A percentile compares a stretch with the other conserved stretches of the same genome.
Conservation (phyloP, 768 basidiomycete genomes). For the Hericium rajendrae region DNA sequence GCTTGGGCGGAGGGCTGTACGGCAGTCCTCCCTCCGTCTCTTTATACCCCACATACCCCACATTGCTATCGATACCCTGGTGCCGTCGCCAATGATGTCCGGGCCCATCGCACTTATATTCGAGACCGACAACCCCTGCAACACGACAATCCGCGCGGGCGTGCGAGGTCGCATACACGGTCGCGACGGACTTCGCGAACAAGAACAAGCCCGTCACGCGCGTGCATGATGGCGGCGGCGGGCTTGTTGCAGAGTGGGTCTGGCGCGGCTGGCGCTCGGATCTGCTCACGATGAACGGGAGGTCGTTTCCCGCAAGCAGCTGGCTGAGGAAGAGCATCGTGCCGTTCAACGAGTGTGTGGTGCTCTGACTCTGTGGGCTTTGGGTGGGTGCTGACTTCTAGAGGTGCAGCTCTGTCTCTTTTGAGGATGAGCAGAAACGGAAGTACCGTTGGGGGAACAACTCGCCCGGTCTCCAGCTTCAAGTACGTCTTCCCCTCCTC, state of each 20-base stretch:
- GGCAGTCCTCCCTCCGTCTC: too few relatives aligned
- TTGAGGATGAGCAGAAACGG: constrained; percentile 5
- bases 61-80: neutral
- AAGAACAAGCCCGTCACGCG: constrained; percentile 6
- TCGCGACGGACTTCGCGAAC: constrained; percentile 8
- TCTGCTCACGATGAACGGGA: constrained; percentile 10
- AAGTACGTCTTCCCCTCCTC: neutral
- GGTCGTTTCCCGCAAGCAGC: constrained; percentile 4
- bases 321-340: constrained; percentile 14
- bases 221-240: constrained; percentile 5
- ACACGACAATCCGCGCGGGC: constrained; percentile 10
- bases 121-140: constrained; percentile 13
- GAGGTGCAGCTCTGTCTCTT: constrained; percentile 6
- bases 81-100: neutral
- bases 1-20: too few relatives aligned
- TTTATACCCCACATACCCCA: too few relatives aligned
- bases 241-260: constrained; percentile 12
- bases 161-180: constrained; percentile 7
- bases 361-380: neutral
- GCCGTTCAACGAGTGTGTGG: constrained; percentile 5
- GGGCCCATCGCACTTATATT: constrained; percentile 1
- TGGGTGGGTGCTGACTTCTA: neutral
- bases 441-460: constrained; percentile 12
- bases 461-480: constrained; percentile 6
- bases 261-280: constrained; percentile 14